Evolutionary conservation across 352 stramenopile species (phyloP).

Genomic region (Globisporangium radiosum): DNA sequence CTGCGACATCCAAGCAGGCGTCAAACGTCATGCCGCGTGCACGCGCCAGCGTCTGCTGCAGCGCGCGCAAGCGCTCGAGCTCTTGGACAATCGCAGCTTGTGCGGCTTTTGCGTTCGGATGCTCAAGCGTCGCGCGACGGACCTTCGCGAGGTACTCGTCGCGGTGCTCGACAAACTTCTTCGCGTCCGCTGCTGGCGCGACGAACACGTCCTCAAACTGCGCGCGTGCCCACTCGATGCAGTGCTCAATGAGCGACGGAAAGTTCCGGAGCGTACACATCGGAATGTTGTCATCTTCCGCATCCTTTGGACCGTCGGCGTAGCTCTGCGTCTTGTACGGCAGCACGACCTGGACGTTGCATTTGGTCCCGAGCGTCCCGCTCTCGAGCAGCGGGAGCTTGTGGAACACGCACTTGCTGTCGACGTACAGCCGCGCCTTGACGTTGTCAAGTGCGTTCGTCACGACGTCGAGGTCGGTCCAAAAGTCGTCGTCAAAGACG

Average conservation of each 20-base stretch:
- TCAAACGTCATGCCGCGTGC: conserved; percentile 58
- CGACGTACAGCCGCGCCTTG: conserved; percentile 96
- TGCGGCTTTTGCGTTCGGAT: conserved; percentile 65
- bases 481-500: conserved; percentile 77
- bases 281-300: conserved; percentile 97
- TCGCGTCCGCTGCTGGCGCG: conserved; percentile 68
- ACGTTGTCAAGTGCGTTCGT: conserved; percentile 99
- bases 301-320: conserved; percentile 92
- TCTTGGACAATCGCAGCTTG: conserved; percentile 66
- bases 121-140: conserved; percentile 58
- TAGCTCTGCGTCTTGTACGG: conserved; percentile 93
- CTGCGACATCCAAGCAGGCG: conserved; percentile 61
- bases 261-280: conserved; percentile 99
- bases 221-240: conserved; percentile 97
- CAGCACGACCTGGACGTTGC: conserved; percentile 92
- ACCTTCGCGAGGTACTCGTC: conserved; percentile 71
- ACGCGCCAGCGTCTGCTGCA: conserved; percentile 51
- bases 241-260: conserved; percentile 94
- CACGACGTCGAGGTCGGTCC: conserved; percentile 88
- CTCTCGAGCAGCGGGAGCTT: conserved; percentile 95
- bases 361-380: conserved; percentile 98
- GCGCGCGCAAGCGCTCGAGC: conserved; percentile 51
- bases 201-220: conserved; percentile 86
- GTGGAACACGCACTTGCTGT: conserved; percentile 98
- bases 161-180: conserved; percentile 81